Evolutionary conservation across 176 grass and related monocot species (phyloP), one percentile per base, ranked within the genome.

Genomic region (Cymbopogon citratus): DNA sequence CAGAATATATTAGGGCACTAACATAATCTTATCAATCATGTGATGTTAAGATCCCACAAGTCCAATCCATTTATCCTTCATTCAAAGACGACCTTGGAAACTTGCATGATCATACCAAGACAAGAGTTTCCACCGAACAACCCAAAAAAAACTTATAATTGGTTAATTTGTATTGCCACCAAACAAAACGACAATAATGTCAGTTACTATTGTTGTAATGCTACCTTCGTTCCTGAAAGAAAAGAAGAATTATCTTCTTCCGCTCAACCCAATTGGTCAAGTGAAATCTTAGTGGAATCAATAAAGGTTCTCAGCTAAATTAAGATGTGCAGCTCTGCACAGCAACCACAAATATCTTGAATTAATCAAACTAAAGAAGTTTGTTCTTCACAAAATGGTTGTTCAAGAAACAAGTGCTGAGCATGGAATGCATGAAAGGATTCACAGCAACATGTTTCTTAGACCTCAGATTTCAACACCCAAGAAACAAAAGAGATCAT

Each of bases 371-470:
- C 24, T 61, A 71, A 41, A 8, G 69, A 59, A 81, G 62, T 16
- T 31, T 62, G 54, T 35, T 63, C 38, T 23, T 61, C 23, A 73
- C 18, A 52, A 78, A 49, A 68, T 24, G 2, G 5, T 13, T 34
- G 15, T 13, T 11, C 64, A 60, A 70, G 15, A 38, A 49, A 66
- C 29, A 48, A 51, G 40, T 83, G 27, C 35, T 66, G 43, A 75
- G 54, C n/a, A 52, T 64, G 60, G 59, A 64, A 83, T 16, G 33
- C 70, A 61, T 81, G 68, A 65, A 38, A 40, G 25, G 9, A 41
- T 71, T 33, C n/a, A 15, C 43, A 59, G 57, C 34, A 52, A 12
- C 79, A 81, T 59, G 54, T 56, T 69, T 81, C 34, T 23, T 71
- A 81, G 31, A 60, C n/a, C 15, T 59, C 48, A 59, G 16, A 70